Evolutionary conservation across 2,329 filamentous ascomycete genomes (phyloP).

Genomic region (Metarhizium robertsii): DNA sequence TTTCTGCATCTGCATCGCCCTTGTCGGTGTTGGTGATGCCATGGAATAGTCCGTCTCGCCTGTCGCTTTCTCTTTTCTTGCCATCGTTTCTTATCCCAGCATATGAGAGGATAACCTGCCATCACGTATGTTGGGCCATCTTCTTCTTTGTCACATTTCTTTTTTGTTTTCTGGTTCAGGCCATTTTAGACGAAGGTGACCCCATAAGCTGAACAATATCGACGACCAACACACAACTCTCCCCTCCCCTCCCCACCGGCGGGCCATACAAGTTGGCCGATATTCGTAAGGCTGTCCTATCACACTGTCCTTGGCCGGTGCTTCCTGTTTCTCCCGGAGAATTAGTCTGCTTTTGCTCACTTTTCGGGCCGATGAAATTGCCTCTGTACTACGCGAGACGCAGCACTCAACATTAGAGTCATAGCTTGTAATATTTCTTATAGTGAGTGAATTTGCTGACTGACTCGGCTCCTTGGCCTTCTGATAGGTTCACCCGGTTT

Average conservation of each 20-base stretch:
- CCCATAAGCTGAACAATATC: not conserved
- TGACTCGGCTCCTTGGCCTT: not conserved
- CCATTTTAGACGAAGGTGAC: not conserved
- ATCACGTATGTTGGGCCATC: too few relatives aligned
- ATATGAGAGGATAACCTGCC: not conserved
- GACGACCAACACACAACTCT: not conserved
- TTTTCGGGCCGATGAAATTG: not conserved
- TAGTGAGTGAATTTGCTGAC: not conserved
- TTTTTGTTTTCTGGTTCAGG: not conserved
- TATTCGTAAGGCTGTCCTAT: not conserved
- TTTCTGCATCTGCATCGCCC: not conserved
- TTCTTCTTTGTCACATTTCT: not conserved
- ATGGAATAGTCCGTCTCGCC: too few relatives aligned
- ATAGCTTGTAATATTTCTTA: not conserved
- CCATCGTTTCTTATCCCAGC: too few relatives aligned
- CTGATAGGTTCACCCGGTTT: slow-evolving; percentile 31
- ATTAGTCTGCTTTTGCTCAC: not conserved
- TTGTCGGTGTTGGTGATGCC: not conserved
- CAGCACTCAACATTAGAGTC: not conserved
- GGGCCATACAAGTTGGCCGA: too few relatives aligned
- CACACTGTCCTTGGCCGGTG: not conserved
- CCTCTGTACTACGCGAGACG: not conserved
- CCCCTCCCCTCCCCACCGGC: too few relatives aligned
- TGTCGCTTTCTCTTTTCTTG: too few relatives aligned
- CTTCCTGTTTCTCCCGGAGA: not conserved